A percentile compares a stretch with the other conserved stretches of the same genome.
These are phyloP conservation scores for Toxicodendron radicans DNA, from an alignment of 345 rosid genomes.

Conservation along the genomic window DNA sequence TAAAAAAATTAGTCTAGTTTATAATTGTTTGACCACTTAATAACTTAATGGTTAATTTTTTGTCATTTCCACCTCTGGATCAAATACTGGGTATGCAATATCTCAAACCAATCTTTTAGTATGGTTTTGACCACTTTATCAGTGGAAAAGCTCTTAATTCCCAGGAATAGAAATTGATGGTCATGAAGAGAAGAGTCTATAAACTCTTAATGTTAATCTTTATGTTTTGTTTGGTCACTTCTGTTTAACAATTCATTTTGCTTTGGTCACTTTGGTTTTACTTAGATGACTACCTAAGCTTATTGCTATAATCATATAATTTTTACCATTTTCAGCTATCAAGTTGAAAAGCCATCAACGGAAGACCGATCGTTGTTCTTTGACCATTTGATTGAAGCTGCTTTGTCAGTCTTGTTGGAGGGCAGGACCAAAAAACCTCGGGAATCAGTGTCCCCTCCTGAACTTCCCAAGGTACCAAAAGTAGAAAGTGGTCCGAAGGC, in stretches of 20 bases:
- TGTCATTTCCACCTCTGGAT: neutral
- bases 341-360: slow-evolving; percentile 68
- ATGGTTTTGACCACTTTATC: neutral
- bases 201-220: too few relatives aligned
- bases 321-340: slow-evolving; percentile 60
- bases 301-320: slow-evolving; percentile 19
- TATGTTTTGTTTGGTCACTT: neutral
- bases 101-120: neutral
- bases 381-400: slow-evolving; percentile 82
- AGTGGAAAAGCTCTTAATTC: neutral
- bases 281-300: slow-evolving; percentile 1
- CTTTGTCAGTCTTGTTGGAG: slow-evolving; percentile 74
- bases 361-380: slow-evolving; percentile 83
- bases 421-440: slow-evolving; percentile 42
- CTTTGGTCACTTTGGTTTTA: neutral
- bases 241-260: neutral
- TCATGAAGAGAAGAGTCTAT: too few relatives aligned
- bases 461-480: slow-evolving; percentile 84
- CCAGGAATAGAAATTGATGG: neutral
- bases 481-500: slow-evolving; percentile 84
- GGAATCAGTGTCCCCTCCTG: slow-evolving; percentile 52
- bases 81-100: neutral
- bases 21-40: neutral
- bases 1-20: neutral
- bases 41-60: neutral